These are phyloP conservation scores for Aphanomyces invadans DNA, from an alignment of 352 stramenopile genomes.

Conservation along the genomic window DNA sequence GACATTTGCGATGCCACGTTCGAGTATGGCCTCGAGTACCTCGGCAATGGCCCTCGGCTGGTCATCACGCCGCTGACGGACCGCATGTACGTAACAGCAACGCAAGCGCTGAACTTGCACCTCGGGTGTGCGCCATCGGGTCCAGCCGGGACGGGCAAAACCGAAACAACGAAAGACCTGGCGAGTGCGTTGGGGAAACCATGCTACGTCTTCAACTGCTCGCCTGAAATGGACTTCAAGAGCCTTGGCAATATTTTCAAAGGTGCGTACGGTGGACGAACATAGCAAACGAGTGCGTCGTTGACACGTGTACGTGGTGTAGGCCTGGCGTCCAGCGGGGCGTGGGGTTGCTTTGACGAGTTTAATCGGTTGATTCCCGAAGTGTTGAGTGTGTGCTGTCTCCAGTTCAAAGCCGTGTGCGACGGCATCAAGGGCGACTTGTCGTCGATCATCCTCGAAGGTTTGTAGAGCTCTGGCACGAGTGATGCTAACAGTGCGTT, in stretches of 20 bases:
- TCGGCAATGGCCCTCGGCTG: constrained; percentile 89
- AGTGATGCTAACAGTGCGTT: no score
- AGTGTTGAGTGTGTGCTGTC: constrained; percentile 87
- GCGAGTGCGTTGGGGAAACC: constrained; percentile 88
- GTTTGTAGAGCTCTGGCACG: no score
- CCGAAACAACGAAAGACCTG: constrained; percentile 93
- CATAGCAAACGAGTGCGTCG: background rate
- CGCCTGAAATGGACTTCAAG: constrained; percentile 94
- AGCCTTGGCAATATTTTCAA: constrained; percentile 96
- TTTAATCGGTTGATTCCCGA: constrained; percentile 92
- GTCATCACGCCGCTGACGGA: constrained; percentile 93
- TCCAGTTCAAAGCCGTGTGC: constrained; percentile 93
- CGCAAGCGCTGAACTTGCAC: constrained; percentile 90
- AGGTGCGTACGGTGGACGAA: constrained; percentile 24
- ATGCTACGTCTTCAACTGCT: constrained; percentile 94
- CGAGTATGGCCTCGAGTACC: constrained; percentile 93
- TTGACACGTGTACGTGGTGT: background rate
- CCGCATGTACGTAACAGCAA: constrained; percentile 93
- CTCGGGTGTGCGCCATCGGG: constrained; percentile 92
- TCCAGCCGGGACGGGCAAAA: constrained; percentile 88
- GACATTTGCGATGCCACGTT: constrained; percentile 90
- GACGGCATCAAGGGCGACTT: constrained; percentile 87
- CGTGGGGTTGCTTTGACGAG: constrained; percentile 95
- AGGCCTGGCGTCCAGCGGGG: constrained; percentile 81
- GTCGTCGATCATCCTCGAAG: constrained; percentile 86